Evolutionary conservation across 2,329 filamentous ascomycete genomes (phyloP).

Genomic region (Calycina herbarum): DNA sequence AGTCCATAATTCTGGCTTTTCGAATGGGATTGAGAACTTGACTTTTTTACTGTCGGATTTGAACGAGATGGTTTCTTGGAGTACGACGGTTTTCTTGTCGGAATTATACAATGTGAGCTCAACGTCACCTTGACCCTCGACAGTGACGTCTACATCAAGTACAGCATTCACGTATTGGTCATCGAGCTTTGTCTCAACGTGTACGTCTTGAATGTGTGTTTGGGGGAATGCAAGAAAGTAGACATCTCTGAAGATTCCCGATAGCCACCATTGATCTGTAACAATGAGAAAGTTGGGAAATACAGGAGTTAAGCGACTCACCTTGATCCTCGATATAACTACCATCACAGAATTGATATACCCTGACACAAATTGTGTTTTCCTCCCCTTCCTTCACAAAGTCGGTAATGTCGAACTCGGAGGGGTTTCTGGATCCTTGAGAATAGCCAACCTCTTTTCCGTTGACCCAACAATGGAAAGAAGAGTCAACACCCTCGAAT

Average conservation of each 20-base stretch:
- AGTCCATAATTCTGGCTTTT: conserved; percentile 64
- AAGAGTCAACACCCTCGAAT: conserved; percentile 72
- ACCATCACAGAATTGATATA: conserved; percentile 70
- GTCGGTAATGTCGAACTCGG: conserved; percentile 66
- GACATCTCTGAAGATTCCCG: conserved; percentile 68
- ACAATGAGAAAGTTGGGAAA: not conserved
- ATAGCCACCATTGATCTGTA: conserved; percentile 64
- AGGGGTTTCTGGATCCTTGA: conserved; percentile 66
- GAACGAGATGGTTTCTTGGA: conserved; percentile 5
- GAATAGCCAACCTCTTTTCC: conserved; percentile 64
- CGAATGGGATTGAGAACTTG: conserved; percentile 36
- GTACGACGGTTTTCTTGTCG: not conserved
- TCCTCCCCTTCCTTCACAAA: conserved; percentile 46
- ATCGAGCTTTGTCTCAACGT: conserved; percentile 56
- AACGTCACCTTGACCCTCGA: conserved; percentile 28
- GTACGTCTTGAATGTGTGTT: conserved; percentile 57
- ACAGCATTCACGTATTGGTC: conserved; percentile 50
- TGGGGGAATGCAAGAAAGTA: conserved; percentile 58
- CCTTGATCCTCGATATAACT: conserved; percentile 66
- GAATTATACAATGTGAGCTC: conserved; percentile 6
- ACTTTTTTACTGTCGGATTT: conserved; percentile 10
- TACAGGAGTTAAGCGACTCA: not conserved
- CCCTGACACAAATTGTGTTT: conserved; percentile 62
- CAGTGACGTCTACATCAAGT: conserved; percentile 43
- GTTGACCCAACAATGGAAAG: conserved; percentile 70